These are phyloP conservation scores for Penicilliopsis zonata DNA, from an alignment of 495 filamentous ascomycete genomes.

Conservation along the genomic window DNA sequence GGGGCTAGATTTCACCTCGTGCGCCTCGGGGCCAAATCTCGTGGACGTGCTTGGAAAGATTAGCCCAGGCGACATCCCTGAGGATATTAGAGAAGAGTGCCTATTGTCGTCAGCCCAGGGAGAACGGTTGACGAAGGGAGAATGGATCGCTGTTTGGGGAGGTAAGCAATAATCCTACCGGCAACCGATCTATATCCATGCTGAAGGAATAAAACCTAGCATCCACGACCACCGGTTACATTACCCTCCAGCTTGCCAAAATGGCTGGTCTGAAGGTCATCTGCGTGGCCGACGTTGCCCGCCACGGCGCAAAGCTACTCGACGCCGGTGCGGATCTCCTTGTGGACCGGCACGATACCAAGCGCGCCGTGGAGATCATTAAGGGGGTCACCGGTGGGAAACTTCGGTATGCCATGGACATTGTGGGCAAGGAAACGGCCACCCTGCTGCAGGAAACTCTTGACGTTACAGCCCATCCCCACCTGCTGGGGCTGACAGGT, in stretches of 20 bases:
- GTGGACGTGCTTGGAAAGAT: constrained; percentile 26
- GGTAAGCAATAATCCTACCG: constrained; percentile 25
- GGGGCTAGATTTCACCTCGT: constrained; percentile 42
- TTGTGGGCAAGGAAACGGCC: constrained; percentile 46
- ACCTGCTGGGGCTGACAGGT: constrained; percentile 52
- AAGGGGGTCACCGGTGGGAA: constrained; percentile 37
- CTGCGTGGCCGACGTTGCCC: constrained; percentile 46
- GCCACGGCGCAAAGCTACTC: constrained; percentile 43
- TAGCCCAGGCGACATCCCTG: constrained; percentile 25
- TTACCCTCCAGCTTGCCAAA: constrained; percentile 48
- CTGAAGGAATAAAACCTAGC: constrained; percentile 16
- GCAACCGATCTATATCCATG: background rate
- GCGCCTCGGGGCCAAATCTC: constrained; percentile 40
- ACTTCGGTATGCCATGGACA: constrained; percentile 52
- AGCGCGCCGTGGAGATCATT: constrained; percentile 49
- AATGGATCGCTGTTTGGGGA: constrained; percentile 62
- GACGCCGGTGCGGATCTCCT: constrained; percentile 43
- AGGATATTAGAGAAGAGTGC: constrained; percentile 42
- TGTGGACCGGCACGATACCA: constrained; percentile 47
- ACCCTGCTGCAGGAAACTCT: constrained; percentile 36
- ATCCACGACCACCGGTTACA: constrained; percentile 48
- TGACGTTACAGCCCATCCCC: constrained; percentile 19
- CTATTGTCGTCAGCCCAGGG: constrained; percentile 27
- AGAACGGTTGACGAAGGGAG: constrained; percentile 36
- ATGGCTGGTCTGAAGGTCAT: constrained; percentile 45